These are phyloP conservation scores for Rhizomucor miehei DNA, from an alignment of 371 early-diverging fungal species.

Conservation along the genomic window DNA sequence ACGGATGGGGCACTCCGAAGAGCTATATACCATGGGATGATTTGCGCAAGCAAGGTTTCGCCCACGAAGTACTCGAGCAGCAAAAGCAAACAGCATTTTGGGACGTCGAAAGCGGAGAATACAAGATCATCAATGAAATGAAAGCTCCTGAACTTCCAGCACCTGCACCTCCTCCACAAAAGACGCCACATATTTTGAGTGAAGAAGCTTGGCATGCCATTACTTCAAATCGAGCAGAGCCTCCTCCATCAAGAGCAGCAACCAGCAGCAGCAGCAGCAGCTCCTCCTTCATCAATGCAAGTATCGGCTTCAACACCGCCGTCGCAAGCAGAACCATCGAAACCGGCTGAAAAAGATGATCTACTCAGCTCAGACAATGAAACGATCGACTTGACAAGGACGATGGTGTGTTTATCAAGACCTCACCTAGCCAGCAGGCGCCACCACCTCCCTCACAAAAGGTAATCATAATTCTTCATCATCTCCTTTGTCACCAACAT, in stretches of 20 bases:
- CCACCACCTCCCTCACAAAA: conserved; percentile 1
- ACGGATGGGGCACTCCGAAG: conserved; percentile 39
- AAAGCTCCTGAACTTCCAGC: background rate
- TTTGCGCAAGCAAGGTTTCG: conserved; percentile 32
- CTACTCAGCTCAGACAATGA: conserved; percentile 13
- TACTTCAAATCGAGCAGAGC: background rate
- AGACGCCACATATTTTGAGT: background rate
- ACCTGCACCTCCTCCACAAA: background rate
- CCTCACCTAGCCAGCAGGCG: background rate
- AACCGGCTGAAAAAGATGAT: background rate
- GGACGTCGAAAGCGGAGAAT: conserved; percentile 14
- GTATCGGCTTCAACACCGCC: background rate
- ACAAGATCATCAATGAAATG: conserved; percentile 8
- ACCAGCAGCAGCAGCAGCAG: background rate
- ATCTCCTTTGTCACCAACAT: background rate
- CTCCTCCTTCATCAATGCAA: background rate
- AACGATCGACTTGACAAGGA: conserved; percentile 17
- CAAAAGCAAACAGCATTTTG: conserved; percentile 37
- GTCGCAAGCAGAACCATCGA: background rate
- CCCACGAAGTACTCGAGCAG: conserved; percentile 28
- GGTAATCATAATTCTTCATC: background rate
- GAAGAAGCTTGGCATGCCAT: background rate
- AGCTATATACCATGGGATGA: conserved; percentile 35
- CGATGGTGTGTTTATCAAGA: conserved; percentile 23
- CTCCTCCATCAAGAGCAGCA: background rate